phyloP scores from a whole-genome alignment of 495 filamentous ascomycete species.

The Xylaria acuta region DNA sequence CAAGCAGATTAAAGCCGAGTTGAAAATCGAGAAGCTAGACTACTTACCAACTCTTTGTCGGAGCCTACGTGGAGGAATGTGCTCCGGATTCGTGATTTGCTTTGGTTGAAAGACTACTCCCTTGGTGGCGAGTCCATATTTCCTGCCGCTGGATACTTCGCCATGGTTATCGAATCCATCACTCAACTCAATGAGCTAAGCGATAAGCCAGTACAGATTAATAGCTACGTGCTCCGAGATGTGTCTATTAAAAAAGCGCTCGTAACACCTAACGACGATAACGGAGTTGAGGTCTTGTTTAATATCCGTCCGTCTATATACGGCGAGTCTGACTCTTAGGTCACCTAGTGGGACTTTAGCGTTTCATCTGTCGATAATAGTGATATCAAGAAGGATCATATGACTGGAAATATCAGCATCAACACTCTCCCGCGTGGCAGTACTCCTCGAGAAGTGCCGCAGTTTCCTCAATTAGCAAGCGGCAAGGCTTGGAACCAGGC shows the following conservation, averaged over 20 bases:
- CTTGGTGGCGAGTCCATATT: not conserved
- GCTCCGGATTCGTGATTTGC: not conserved
- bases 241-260: not conserved
- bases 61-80: not conserved
- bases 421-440: too few species aligned
- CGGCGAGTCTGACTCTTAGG: too few species aligned
- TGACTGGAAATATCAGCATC: not conserved
- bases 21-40: too few species aligned
- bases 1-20: constrained; percentile 39
- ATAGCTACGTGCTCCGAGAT: not conserved
- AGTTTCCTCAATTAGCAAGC: not conserved
- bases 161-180: not conserved
- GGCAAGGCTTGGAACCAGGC: not conserved
- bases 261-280: not conserved
- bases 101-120: not conserved
- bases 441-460: not conserved
- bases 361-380: not conserved
- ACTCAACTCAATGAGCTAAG: not conserved
- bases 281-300: not conserved
- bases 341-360: not conserved
- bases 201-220: not conserved
- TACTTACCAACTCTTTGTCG: not conserved
- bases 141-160: not conserved
- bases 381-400: not conserved
- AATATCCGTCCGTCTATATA: not conserved